Evolutionary conservation across 2,329 filamentous ascomycete genomes (phyloP).

Genomic region (Diaporthe helianthi): DNA sequence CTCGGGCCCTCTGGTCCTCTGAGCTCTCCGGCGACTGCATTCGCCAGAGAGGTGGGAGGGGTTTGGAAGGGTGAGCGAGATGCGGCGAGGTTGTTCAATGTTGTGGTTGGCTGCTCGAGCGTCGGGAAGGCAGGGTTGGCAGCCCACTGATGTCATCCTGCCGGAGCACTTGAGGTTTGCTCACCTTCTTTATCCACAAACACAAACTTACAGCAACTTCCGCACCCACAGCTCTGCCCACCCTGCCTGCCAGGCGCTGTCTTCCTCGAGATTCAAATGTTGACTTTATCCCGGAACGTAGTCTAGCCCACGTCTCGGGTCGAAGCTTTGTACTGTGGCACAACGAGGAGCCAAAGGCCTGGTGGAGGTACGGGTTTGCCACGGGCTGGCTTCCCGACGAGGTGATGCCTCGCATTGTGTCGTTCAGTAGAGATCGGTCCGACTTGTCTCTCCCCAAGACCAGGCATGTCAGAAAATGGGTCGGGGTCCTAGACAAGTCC

Average conservation of each 20-base stretch:
- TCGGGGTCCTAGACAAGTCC: conserved; percentile 21
- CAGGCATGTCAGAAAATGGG: conserved; percentile 16
- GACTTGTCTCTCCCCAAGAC: background rate
- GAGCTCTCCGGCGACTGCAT: background rate
- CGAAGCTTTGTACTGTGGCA: background rate
- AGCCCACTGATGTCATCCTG: conserved; percentile 15
- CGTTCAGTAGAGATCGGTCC: conserved; percentile 1
- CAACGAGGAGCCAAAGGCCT: conserved; percentile 1
- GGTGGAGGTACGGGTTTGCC: background rate
- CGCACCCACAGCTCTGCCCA: background rate
- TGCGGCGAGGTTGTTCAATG: background rate
- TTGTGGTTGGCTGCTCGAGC: conserved; percentile 7
- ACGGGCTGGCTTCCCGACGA: background rate
- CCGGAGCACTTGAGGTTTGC: background rate
- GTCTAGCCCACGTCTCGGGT: background rate
- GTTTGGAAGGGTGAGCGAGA: background rate
- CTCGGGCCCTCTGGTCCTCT: too few relatives aligned
- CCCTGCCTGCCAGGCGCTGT: too few relatives aligned
- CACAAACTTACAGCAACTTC: background rate
- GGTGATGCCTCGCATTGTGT: conserved; percentile 4
- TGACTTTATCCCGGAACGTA: too few relatives aligned
- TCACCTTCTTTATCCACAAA: background rate
- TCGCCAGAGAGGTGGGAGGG: background rate
- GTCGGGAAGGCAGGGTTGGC: conserved; percentile 1
- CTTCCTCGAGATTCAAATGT: too few relatives aligned